Base-by-base conservation (phyloP, 2,329 filamentous ascomycete genomes). In the Cercospora canescens region DNA sequence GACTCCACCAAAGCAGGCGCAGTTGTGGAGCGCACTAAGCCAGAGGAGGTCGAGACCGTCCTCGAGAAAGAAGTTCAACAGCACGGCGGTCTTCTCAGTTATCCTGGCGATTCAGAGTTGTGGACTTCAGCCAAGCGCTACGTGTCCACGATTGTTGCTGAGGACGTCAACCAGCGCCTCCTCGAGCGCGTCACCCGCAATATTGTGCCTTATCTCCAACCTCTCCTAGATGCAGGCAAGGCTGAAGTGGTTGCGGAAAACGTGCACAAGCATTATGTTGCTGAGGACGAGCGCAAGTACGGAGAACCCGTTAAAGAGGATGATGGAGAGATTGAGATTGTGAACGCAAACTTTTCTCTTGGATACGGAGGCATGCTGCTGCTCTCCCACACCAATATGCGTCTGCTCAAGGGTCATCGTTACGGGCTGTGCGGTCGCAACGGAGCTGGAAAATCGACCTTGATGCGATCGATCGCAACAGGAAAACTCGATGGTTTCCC, bases 401-500 rank as follows among this genome's bases (percentile, higher is more conserved):
- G 93, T 48, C 88, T 99, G 8, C 87, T 98, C 75, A 97, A 98
- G 84, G 95, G 95, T 64, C 95, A 98, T 81, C 91, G 95, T 66
- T 99, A 99, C 78, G 95, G 95, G 79, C 91, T 99, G 18, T 97
- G 94, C 76, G 95, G 95, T 75, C 91, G 94, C 74, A 99, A 99
- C 79, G 95, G 95, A 83, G 93, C 94, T 64, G 95, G 95, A 77
- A 99, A 99, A 83, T 98, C 95, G n/a, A 99, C 95, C 1, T 87
- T 99, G 65, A 98, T 99, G 95, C 92, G 93, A 78, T 93, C 91
- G 78, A 99, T 99, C 75, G 92, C 95, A 59, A 91, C 91, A 66
- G 94, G 94, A 76, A 99, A 99, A 85, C 87, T 99, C 3, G 95
- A 99, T 80, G 95, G 95, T 8, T 99, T 99, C 83, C 95, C 95